These are phyloP conservation scores for Trichoderma citrinoviride DNA, from an alignment of 2,329 filamentous ascomycete genomes.

Conservation along the genomic window DNA sequence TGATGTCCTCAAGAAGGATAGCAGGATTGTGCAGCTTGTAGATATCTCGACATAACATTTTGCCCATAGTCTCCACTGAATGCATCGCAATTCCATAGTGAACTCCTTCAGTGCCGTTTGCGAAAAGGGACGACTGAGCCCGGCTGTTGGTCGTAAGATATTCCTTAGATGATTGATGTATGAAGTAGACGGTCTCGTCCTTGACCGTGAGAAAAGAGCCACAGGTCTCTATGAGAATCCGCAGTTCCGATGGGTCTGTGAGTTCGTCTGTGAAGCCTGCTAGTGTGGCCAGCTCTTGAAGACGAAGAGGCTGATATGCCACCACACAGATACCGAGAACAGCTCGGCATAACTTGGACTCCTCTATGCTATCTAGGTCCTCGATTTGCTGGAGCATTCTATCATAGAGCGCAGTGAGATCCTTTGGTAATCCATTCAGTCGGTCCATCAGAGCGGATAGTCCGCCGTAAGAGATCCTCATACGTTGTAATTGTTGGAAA, in stretches of 20 bases:
- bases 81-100: neutral
- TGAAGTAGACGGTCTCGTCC: constrained; percentile 34
- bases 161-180: constrained; percentile 46
- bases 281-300: neutral
- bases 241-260: neutral
- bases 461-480: neutral
- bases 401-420: neutral
- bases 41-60: constrained; percentile 21
- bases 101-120: neutral
- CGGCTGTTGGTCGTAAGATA: constrained; percentile 32
- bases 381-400: neutral
- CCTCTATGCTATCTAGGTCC: neutral
- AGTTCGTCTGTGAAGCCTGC: neutral
- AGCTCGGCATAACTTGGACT: neutral
- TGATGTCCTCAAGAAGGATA: neutral
- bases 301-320: neutral
- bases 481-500: constrained; percentile 23
- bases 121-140: constrained; percentile 23
- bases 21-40: constrained; percentile 30
- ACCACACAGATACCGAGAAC: neutral
- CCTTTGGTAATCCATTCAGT: neutral
- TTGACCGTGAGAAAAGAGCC: constrained; percentile 41
- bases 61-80: constrained; percentile 20
- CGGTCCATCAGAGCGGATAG: neutral
- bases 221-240: constrained; percentile 27